phyloP scores from a whole-genome alignment of 2,329 filamentous ascomycete genomes.

The Tolypocladium amazonense region DNA sequence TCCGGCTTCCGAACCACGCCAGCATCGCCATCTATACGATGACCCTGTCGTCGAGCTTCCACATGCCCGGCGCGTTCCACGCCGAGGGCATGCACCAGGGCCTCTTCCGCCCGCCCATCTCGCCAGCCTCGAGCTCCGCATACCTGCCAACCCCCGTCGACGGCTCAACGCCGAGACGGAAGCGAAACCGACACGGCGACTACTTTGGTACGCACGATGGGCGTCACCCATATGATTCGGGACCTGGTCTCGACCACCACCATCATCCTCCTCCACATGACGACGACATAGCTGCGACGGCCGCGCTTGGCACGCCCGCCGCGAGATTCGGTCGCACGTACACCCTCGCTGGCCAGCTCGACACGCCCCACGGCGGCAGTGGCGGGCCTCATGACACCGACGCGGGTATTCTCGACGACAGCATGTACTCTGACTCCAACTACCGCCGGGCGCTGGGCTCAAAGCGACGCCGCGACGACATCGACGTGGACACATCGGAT shows the following conservation, averaged over 20 bases:
- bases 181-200: constrained; percentile 24
- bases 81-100: constrained; percentile 30
- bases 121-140: constrained; percentile 27
- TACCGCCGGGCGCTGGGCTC: constrained; percentile 43
- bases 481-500: constrained; percentile 19
- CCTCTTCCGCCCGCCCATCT: constrained; percentile 35
- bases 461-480: constrained; percentile 26
- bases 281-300: constrained; percentile 31
- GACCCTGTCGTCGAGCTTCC: constrained; percentile 20
- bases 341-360: constrained; percentile 42
- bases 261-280: not conserved
- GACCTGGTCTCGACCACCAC: constrained; percentile 1
- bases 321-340: constrained; percentile 21
- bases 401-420: constrained; percentile 34
- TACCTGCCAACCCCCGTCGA: constrained; percentile 20
- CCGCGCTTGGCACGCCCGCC: constrained; percentile 39
- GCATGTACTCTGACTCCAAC: constrained; percentile 45
- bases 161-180: constrained; percentile 30
- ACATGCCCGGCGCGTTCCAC: constrained; percentile 24
- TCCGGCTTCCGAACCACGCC: not conserved
- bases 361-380: constrained; percentile 26
- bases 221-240: not conserved
- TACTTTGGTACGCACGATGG: not conserved
- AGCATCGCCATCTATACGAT: constrained; percentile 4
- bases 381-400: constrained; percentile 16